Percentiles rank a stretch among this genome's conserved stretches.
These are phyloP conservation scores for Agrocybe pediades DNA, from an alignment of 768 basidiomycete genomes.

Conservation along the genomic window DNA sequence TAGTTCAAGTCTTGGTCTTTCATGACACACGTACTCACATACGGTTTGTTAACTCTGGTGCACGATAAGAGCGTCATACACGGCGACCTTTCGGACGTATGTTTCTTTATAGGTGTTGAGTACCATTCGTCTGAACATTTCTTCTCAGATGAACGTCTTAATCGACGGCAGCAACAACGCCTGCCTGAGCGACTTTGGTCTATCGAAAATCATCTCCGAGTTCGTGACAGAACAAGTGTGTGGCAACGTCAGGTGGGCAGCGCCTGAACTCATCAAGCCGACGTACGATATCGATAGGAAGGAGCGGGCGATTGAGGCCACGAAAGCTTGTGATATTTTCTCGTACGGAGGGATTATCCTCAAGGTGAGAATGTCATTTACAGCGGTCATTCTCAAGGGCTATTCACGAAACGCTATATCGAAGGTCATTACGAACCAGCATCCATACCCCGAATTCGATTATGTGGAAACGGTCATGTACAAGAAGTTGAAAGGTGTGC, in stretches of 20 bases:
- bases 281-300: background rate
- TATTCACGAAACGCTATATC: no score
- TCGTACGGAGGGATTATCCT: conserved; percentile 1
- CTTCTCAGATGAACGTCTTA: background rate
- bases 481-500: background rate
- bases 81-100: conserved; percentile 2
- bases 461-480: background rate
- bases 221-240: background rate
- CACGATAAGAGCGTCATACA: background rate
- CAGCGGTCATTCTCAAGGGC: background rate
- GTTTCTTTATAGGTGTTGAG: background rate
- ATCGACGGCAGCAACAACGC: conserved; percentile 1
- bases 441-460: background rate
- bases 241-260: background rate
- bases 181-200: conserved; percentile 1
- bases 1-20: background rate
- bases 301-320: background rate
- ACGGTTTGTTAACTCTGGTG: background rate
- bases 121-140: background rate
- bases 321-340: conserved; percentile 3
- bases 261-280: background rate
- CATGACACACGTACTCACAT: background rate
- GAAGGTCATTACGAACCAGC: background rate
- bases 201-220: conserved; percentile 1
- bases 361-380: background rate